A percentile compares a stretch with the other conserved stretches of the same genome.
Evolutionary conservation across 2,329 filamentous ascomycete species (phyloP).

Genomic region (Ceratocystis alfenasii): DNA sequence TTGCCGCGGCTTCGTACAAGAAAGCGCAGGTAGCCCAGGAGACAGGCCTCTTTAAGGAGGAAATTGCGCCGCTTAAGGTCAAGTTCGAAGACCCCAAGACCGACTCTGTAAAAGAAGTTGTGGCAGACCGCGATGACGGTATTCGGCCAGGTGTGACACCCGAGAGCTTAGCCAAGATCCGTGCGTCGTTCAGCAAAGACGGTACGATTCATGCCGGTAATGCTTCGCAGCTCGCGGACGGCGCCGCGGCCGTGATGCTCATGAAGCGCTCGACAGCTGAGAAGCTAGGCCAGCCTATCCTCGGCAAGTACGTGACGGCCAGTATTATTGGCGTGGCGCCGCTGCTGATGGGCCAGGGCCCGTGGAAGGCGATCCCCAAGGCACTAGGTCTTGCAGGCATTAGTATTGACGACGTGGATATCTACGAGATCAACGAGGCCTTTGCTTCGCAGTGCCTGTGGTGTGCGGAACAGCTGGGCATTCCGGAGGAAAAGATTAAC

Average conservation of each 20-base stretch:
- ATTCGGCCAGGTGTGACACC: conserved; percentile 73
- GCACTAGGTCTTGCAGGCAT: conserved; percentile 81
- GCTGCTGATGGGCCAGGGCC: conserved; percentile 89
- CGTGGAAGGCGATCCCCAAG: conserved; percentile 90
- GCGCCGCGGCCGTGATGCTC: conserved; percentile 84
- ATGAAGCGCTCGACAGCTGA: conserved; percentile 92
- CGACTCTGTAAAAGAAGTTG: conserved; percentile 70
- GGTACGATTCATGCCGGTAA: conserved; percentile 94
- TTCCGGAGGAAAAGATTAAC: conserved; percentile 82
- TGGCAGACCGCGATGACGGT: conserved; percentile 76
- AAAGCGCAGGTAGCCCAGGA: conserved; percentile 80
- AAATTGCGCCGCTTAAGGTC: conserved; percentile 77
- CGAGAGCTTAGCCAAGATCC: conserved; percentile 84
- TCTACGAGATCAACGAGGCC: conserved; percentile 98
- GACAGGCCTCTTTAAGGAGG: conserved; percentile 79
- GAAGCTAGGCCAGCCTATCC: conserved; percentile 71
- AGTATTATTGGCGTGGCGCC: conserved; percentile 82
- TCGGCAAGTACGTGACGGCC: conserved; percentile 84
- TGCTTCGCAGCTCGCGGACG: conserved; percentile 89
- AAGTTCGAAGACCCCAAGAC: conserved; percentile 86
- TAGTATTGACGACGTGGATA: conserved; percentile 79
- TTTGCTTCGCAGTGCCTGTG: conserved; percentile 92
- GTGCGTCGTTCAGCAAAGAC: conserved; percentile 78
- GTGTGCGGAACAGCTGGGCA: conserved; percentile 77
- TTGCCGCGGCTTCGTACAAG: conserved; percentile 83